phyloP scores from a whole-genome alignment of 805 yeast genomes.

The Groenewaldozyma salmanticensis region DNA sequence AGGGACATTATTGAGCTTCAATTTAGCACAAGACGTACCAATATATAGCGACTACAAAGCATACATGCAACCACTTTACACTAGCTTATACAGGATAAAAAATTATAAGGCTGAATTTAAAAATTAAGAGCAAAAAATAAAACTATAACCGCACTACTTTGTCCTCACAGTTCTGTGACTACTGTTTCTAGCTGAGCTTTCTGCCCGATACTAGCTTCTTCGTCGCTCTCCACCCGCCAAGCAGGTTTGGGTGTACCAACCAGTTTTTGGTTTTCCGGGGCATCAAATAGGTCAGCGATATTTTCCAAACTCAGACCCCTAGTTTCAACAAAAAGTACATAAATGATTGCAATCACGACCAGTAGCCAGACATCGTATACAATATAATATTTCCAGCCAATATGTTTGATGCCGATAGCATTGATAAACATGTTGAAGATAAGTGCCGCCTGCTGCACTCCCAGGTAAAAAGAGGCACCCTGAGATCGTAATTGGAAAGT shows the following conservation, averaged over 20 bases:
- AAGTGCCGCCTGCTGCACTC: background rate
- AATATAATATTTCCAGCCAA: slow-evolving; percentile 33
- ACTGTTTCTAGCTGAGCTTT: no score
- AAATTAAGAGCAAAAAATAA: no score
- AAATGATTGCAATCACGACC: slow-evolving; percentile 34
- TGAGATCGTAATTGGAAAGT: slow-evolving; percentile 3
- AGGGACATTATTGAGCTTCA: no score
- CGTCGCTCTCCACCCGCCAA: no score
- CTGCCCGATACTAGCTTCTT: no score
- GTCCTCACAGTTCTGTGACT: no score
- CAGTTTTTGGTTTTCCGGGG: background rate
- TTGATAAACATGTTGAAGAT: slow-evolving; percentile 27
- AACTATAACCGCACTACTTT: no score
- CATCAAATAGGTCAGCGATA: slow-evolving; percentile 47
- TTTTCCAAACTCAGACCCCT: slow-evolving; percentile 72
- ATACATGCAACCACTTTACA: no score
- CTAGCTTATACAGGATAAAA: no score
- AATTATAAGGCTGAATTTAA: no score
- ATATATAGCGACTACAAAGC: no score
- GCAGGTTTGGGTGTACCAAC: background rate
- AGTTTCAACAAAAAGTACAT: slow-evolving; percentile 64
- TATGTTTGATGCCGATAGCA: slow-evolving; percentile 34
- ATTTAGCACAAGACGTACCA: no score
- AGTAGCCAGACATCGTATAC: slow-evolving; percentile 26
- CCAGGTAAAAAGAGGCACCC: background rate